Evolutionary conservation across 345 rosid species (phyloP).

Genomic region (Brassica cretica): DNA sequence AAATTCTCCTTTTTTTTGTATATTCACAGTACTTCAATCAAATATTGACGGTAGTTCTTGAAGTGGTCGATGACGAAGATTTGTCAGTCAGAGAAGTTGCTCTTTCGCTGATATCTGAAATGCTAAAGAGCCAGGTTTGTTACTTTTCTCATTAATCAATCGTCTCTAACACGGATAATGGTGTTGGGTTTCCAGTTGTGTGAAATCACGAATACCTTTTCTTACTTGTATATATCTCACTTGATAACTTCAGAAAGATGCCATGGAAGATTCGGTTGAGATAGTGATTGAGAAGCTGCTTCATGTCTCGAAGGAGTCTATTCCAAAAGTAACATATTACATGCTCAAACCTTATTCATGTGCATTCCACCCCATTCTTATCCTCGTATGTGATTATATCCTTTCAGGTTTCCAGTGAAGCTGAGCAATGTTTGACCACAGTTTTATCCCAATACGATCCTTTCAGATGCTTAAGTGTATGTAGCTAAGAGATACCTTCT

Average conservation of each 20-base stretch:
- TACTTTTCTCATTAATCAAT: constrained; percentile 7
- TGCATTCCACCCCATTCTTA: constrained; percentile 2
- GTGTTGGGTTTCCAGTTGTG: background rate
- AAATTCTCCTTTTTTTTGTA: background rate
- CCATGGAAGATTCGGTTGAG: constrained; percentile 92
- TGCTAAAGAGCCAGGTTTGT: constrained; percentile 86
- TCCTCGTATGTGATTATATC: constrained; percentile 22
- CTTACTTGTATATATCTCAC: constrained; percentile 26
- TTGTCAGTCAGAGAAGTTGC: constrained; percentile 70
- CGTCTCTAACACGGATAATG: background rate
- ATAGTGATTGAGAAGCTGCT: constrained; percentile 90
- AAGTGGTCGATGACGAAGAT: constrained; percentile 80
- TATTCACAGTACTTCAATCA: constrained; percentile 91
- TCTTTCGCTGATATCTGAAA: constrained; percentile 72
- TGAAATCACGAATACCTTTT: constrained; percentile 2
- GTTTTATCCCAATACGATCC: constrained; percentile 86
- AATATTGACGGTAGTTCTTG: constrained; percentile 93
- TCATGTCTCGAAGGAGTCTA: constrained; percentile 71
- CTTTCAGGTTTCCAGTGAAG: constrained; percentile 79
- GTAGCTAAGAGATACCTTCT: constrained; percentile 24
- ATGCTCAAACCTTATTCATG: constrained; percentile 7
- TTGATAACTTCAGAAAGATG: constrained; percentile 62
- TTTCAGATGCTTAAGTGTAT: constrained; percentile 95
- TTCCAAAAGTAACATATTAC: constrained; percentile 60
- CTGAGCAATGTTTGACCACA: constrained; percentile 81